Conservation (phyloP, 2,329 filamentous ascomycete genomes). For the Beauveria scarabaeidicola region DNA sequence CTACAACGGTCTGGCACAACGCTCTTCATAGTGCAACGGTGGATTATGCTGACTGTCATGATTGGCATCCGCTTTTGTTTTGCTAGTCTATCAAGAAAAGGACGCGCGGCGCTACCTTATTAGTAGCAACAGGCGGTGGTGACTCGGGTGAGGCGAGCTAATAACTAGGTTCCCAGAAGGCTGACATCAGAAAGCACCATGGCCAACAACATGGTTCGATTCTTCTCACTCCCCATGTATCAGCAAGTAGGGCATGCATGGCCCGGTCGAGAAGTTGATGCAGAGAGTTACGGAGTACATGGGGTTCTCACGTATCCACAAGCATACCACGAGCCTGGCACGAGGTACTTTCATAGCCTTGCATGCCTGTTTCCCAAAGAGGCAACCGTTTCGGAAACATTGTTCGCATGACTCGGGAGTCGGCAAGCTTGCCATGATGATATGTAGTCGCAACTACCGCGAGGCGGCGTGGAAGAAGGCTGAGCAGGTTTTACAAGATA, state of each 20-base stretch:
- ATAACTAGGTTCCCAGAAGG: not conserved
- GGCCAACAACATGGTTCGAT: not conserved
- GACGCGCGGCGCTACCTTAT: not conserved
- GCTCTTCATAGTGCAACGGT: not conserved
- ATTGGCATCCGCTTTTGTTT: not conserved
- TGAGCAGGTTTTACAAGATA: not conserved
- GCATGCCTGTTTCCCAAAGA: not conserved
- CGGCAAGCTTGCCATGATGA: not conserved
- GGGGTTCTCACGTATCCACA: not conserved
- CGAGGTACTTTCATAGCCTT: conserved; percentile 3
- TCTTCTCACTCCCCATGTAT: not conserved
- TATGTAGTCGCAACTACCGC: not conserved
- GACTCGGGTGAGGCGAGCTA: not conserved
- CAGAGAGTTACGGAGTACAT: not conserved
- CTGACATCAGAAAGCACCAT: not conserved
- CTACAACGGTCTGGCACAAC: not conserved
- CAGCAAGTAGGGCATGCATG: not conserved
- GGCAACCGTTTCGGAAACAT: not conserved
- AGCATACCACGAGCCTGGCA: not conserved
- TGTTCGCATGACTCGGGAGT: not conserved
- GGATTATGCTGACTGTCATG: not conserved
- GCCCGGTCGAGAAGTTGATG: not conserved
- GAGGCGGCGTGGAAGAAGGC: not conserved
- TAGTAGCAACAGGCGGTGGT: not conserved
- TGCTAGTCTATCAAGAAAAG: not conserved